Conservation (phyloP, 495 filamentous ascomycete genomes). For the Podospora fimiseda region DNA sequence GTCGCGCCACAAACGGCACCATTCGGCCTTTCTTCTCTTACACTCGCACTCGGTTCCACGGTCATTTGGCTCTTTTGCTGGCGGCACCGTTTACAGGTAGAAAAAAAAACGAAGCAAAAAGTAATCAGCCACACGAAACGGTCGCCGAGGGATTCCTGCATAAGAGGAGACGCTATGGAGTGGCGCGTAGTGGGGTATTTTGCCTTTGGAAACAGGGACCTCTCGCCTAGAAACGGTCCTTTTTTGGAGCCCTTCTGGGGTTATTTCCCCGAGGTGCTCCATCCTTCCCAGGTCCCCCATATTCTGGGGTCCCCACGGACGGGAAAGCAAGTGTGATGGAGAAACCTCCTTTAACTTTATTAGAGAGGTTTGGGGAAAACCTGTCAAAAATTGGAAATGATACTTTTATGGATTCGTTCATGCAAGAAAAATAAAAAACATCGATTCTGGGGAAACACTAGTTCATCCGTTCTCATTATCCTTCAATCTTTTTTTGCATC, state of each 20-base stretch:
- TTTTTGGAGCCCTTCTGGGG: background rate
- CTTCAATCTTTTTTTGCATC: no score
- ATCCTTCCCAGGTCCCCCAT: background rate
- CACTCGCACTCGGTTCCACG: background rate
- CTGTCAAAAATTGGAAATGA: no score
- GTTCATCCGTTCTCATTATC: no score
- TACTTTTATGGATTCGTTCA: no score
- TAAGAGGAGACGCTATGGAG: background rate
- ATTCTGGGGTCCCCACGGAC: background rate
- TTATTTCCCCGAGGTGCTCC: background rate
- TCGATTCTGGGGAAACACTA: no score
- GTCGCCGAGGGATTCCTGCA: background rate
- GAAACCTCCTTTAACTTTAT: no score
- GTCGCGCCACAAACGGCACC: slow-evolving; percentile 4
- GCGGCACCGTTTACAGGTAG: no score
- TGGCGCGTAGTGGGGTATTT: background rate
- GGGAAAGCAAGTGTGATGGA: no score
- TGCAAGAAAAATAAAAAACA: no score
- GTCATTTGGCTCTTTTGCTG: slow-evolving; percentile 4
- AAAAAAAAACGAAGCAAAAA: background rate
- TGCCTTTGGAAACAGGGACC: background rate
- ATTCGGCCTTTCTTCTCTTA: slow-evolving; percentile 1
- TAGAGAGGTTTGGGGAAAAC: no score
- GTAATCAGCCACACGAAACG: background rate
- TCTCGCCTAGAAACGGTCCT: background rate